Conservation (phyloP, 768 basidiomycete genomes). For the Omphalotus guepiniiformis region DNA sequence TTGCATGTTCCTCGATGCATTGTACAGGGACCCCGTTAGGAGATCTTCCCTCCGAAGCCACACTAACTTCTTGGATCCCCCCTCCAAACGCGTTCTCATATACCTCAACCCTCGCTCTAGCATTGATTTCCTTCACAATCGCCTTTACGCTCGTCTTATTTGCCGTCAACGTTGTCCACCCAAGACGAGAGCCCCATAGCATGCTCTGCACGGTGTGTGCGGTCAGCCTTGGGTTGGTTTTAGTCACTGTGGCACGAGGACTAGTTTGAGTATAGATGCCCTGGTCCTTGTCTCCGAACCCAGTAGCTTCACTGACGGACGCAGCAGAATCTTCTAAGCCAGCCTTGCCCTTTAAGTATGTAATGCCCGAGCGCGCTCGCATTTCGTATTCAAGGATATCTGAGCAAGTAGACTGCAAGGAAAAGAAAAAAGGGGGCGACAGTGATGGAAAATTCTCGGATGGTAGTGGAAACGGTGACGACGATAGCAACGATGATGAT, state of each 20-base stretch:
- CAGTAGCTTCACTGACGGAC: too few relatives aligned
- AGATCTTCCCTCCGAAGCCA: background rate
- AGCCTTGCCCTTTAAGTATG: constrained; percentile 1
- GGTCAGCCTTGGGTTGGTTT: constrained; percentile 57
- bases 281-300: background rate
- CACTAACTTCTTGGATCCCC: background rate
- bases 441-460: constrained; percentile 1
- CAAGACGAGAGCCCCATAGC: constrained; percentile 58
- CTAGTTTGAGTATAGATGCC: background rate
- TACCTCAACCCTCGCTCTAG: constrained; percentile 26
- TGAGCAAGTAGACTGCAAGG: constrained; percentile 49
- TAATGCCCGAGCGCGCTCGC: background rate
- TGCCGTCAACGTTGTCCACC: constrained; percentile 87
- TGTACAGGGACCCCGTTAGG: background rate
- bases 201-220: constrained; percentile 76
- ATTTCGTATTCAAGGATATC: constrained; percentile 49
- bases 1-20: background rate
- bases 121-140: constrained; percentile 63
- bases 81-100: background rate
- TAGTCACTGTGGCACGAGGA: constrained; percentile 49
- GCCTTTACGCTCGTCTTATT: constrained; percentile 76
- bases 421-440: constrained; percentile 36
- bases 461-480: background rate
- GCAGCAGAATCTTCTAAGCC: too few relatives aligned
- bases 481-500: background rate